These are phyloP conservation scores for Daedaleopsis sinensis DNA, from an alignment of 768 basidiomycete species.

Conservation along the genomic window DNA sequence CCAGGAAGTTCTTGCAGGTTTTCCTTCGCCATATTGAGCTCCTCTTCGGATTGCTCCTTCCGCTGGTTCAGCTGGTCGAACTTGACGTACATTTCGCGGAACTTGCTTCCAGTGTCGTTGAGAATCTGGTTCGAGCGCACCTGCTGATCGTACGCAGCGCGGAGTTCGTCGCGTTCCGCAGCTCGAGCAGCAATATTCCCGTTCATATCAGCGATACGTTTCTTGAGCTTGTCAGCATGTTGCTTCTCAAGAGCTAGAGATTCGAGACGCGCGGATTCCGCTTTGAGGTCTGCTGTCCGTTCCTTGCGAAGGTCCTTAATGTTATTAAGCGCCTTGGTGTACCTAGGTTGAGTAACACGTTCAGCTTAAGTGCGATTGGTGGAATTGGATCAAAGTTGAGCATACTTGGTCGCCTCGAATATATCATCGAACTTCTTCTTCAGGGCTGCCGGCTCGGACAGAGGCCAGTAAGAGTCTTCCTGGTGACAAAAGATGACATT, in stretches of 20 bases:
- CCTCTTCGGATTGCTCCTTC: slow-evolving; percentile 60
- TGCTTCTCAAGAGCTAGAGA: slow-evolving; percentile 80
- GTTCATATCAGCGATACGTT: slow-evolving; percentile 63
- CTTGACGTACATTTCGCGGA: slow-evolving; percentile 81
- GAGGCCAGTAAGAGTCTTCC: slow-evolving; percentile 98
- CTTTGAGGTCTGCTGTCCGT: slow-evolving; percentile 85
- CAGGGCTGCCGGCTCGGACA: slow-evolving; percentile 84
- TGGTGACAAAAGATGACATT: slow-evolving; percentile 99
- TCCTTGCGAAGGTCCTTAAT: slow-evolving; percentile 93
- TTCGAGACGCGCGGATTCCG: slow-evolving; percentile 86
- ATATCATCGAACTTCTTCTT: slow-evolving; percentile 99
- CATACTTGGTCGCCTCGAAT: slow-evolving; percentile 94
- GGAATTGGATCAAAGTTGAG: not conserved
- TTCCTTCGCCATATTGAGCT: slow-evolving; percentile 62
- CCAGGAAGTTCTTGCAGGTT: slow-evolving; percentile 60
- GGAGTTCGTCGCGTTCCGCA: slow-evolving; percentile 70
- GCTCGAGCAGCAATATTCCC: slow-evolving; percentile 69
- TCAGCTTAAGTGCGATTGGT: too few relatives aligned
- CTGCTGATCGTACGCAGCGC: slow-evolving; percentile 63
- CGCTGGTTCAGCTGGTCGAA: slow-evolving; percentile 64
- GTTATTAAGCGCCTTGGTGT: slow-evolving; percentile 93
- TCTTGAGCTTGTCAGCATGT: slow-evolving; percentile 82
- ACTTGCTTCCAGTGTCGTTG: slow-evolving; percentile 81
- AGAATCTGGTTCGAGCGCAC: slow-evolving; percentile 76
- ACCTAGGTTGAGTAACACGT: slow-evolving; percentile 48